Conservation (phyloP, 2,329 filamentous ascomycete genomes). For the Tothia fuscella region DNA sequence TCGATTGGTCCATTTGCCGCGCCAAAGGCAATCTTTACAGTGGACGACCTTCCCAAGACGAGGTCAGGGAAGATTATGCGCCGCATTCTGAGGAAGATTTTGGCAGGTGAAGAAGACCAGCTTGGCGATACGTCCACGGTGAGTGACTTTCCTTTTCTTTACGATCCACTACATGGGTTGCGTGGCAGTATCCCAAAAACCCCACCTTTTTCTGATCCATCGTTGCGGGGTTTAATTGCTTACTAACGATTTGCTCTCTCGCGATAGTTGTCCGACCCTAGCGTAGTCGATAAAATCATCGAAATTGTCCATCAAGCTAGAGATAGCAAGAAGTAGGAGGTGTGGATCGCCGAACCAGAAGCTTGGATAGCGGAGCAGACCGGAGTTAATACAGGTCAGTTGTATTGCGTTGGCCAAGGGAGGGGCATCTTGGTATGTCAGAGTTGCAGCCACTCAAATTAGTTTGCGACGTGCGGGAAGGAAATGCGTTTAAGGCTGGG, state of each 20-base stretch:
- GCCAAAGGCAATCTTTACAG: slow-evolving; percentile 82
- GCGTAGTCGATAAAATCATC: slow-evolving; percentile 84
- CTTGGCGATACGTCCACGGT: slow-evolving; percentile 87
- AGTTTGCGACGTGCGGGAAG: too few relatives aligned
- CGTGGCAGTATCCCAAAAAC: too few relatives aligned
- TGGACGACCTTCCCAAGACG: slow-evolving; percentile 93
- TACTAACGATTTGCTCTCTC: too few relatives aligned
- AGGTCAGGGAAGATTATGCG: slow-evolving; percentile 98
- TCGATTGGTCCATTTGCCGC: slow-evolving; percentile 96
- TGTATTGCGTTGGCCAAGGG: too few relatives aligned
- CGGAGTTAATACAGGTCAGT: too few relatives aligned
- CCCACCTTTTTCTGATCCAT: not conserved
- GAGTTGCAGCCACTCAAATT: too few relatives aligned
- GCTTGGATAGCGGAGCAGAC: too few relatives aligned
- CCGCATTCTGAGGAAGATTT: slow-evolving; percentile 89
- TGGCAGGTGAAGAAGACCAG: slow-evolving; percentile 94
- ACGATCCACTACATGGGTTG: too few relatives aligned
- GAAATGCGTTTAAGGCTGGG: too few relatives aligned
- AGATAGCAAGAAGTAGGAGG: slow-evolving; percentile 27
- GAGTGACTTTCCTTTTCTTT: slow-evolving; percentile 29
- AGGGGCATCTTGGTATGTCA: too few relatives aligned
- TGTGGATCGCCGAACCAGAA: too few relatives aligned
- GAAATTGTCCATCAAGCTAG: slow-evolving; percentile 55
- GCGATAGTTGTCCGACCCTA: slow-evolving; percentile 70
- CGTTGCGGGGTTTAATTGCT: not conserved